Base-by-base conservation (phyloP, 2,329 filamentous ascomycete genomes). In the Chrysoporthe cubensis region DNA sequence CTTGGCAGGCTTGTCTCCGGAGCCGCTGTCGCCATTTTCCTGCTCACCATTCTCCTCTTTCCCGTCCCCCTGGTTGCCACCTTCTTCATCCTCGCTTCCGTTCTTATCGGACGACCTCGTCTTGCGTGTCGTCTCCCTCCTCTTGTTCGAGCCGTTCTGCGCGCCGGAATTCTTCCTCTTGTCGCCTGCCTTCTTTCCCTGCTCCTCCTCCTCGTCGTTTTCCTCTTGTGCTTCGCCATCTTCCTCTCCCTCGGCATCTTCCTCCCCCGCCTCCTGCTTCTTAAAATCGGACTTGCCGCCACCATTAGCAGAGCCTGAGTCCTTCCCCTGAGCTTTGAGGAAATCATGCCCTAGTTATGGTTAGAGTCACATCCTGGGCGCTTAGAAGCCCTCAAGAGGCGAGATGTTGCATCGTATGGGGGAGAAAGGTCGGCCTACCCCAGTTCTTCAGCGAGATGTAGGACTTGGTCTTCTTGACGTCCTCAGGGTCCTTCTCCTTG, bases 361-460 rank as follows among this genome's bases (percentile, higher is more conserved):
- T 58, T 34, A 42, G 56, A n/a, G 21, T 8, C 32, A 16, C 40
- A 26, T 37, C 3, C 21, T 6, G 26, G 50, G 32, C 4, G 4
- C 32, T 32, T 21, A 16, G 9, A 54, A 16, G 21, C 50, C 26
- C 32, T 54, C 37, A 6, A 40, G 37, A 40, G 9, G 37, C 9
- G 37, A 9, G 9, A 6, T 9, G 37, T 40, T 9, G 37, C 9
- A 40, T 34, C 50, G 9, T 26, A 26, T 26, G 26, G 16, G 11
- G n/a, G 16, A 13, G 50, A 6, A 7, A 54, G 1, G 26, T 16
- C 11, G 50, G 32, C 56, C 4, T 21, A 58, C 56, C 84, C 87
- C 87, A 89, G 68, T 89, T 90, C 80, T 89, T 89, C 71, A 90
- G 77, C 4, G 84, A 87, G 40, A 67, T 69, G 60, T 89, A 88